Evolutionary conservation across 2,329 filamentous ascomycete species (phyloP).

Genomic region (Paraphoma sp.): DNA sequence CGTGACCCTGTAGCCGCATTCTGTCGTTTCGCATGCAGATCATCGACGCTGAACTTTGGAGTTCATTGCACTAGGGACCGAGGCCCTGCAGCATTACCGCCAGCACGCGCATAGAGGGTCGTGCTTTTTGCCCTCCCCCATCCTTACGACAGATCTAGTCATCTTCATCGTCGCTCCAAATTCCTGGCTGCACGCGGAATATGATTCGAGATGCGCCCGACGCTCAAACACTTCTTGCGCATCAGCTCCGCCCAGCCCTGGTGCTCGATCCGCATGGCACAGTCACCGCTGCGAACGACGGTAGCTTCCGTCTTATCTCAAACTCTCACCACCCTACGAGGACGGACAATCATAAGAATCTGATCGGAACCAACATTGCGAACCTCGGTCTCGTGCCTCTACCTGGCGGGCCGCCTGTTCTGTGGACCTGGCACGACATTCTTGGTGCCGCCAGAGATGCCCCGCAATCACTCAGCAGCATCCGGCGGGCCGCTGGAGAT

Average conservation of each 20-base stretch:
- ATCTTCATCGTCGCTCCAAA: not conserved
- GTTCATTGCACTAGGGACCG: not conserved
- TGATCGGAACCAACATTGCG: constrained; percentile 2
- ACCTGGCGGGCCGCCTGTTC: not conserved
- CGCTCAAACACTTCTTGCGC: constrained; percentile 3
- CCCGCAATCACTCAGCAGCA: not conserved
- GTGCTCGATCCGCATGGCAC: constrained; percentile 9
- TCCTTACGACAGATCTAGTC: not conserved
- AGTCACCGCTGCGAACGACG: constrained; percentile 8
- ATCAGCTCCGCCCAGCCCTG: constrained; percentile 10
- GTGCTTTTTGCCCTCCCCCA: not conserved
- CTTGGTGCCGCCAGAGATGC: constrained; percentile 3
- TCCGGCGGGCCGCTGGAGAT: not conserved
- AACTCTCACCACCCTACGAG: not conserved
- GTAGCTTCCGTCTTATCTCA: constrained; percentile 1
- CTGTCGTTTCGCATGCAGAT: not conserved
- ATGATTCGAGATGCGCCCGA: constrained; percentile 4
- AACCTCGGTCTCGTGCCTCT: constrained; percentile 3
- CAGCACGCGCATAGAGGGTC: not conserved
- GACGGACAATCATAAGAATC: not conserved
- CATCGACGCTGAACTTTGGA: not conserved
- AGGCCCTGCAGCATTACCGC: not conserved
- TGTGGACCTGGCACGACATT: constrained; percentile 9
- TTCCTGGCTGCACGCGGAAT: not conserved
- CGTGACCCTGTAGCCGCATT: not conserved